phyloP scores from a whole-genome alignment of 176 grass and related monocot genomes.

The Zoysia pacifica region DNA sequence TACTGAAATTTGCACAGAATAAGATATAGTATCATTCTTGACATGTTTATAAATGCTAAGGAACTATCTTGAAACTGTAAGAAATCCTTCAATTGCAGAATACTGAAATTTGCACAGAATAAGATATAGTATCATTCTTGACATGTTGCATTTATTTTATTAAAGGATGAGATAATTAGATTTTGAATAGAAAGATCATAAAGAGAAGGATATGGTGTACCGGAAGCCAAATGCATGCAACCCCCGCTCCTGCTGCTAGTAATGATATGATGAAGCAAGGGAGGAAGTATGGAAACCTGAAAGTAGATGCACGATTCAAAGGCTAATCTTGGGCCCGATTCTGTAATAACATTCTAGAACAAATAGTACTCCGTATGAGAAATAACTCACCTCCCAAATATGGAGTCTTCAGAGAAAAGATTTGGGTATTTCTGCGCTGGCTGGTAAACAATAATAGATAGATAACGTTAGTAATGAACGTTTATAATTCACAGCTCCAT shows the following conservation, averaged over 20 bases:
- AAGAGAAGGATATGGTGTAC: constrained; percentile 23
- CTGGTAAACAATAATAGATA: constrained; percentile 40
- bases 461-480: constrained; percentile 27
- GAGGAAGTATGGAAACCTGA: constrained; percentile 77
- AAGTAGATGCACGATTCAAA: constrained; percentile 21
- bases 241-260: constrained; percentile 54
- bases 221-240: constrained; percentile 73
- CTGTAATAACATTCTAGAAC: not conserved
- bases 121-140: not conserved
- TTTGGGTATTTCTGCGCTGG: constrained; percentile 59
- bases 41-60: not conserved
- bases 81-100: not conserved
- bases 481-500: not conserved
- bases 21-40: not conserved
- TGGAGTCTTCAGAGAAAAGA: constrained; percentile 55
- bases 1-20: not conserved
- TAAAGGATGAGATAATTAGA: not conserved
- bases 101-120: not conserved
- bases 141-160: constrained; percentile 13
- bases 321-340: not conserved
- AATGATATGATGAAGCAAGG: constrained; percentile 66
- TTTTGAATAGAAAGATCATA: constrained; percentile 19
- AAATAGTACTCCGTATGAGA: not conserved
- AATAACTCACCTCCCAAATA: constrained; percentile 64
- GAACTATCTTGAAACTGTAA: not conserved